These are phyloP conservation scores for Aspergillus felis DNA, from an alignment of 2,329 filamentous ascomycete genomes.

Conservation along the genomic window DNA sequence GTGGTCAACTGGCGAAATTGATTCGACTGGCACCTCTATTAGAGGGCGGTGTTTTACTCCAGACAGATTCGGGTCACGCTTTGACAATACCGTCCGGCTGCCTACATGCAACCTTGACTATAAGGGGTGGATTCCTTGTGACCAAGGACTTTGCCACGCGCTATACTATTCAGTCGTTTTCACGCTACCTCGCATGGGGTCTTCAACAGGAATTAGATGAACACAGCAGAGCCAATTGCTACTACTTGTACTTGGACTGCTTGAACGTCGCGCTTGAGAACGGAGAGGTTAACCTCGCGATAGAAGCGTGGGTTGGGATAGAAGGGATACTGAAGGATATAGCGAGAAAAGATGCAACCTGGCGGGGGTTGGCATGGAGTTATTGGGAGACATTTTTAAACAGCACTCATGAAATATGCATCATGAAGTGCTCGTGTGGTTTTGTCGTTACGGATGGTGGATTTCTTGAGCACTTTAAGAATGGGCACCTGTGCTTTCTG, in stretches of 20 bases:
- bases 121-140: background rate
- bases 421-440: background rate
- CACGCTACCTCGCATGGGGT: background rate
- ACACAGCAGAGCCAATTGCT: background rate
- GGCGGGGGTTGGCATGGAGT: background rate
- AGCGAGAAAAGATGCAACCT: background rate
- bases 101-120: background rate
- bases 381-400: background rate
- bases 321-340: background rate
- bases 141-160: background rate
- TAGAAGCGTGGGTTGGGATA: background rate
- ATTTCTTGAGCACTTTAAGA: background rate
- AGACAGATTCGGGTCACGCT: background rate
- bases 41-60: background rate
- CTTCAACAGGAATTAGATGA: background rate
- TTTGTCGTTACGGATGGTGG: background rate
- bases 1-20: background rate
- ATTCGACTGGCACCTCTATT: background rate
- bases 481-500: background rate
- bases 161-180: background rate
- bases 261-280: background rate
- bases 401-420: background rate
- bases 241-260: background rate
- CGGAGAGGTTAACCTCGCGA: background rate
- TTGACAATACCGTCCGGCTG: background rate